Evolutionary conservation across 2,329 filamentous ascomycete species (phyloP), one percentile per base, ranked within the genome.

Genomic region (Basipetospora chlamydospora): DNA sequence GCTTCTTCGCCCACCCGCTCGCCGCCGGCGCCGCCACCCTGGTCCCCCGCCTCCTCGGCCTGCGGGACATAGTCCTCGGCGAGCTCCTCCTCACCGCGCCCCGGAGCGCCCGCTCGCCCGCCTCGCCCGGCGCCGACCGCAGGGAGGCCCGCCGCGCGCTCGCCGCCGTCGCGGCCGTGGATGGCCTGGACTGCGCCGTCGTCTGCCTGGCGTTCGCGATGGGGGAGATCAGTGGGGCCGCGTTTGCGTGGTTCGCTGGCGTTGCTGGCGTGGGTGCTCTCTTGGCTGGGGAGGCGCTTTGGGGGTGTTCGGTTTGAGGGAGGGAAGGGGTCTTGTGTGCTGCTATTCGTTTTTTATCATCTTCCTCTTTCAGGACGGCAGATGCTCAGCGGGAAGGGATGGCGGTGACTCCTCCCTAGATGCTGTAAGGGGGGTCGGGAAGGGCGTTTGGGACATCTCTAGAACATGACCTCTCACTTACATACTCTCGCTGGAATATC

Each of bases 11-110:
- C 20, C 21, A 30, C 26, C n/a, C 17, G 8, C 6, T 37, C 26
- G 23, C 26, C 11, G 11, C 26, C 12, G 26, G 6, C 16, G 34
- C 26, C 16, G n/a, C n/a, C n/a, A 11, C 26, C 34, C 5, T 30
- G 10, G 17, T 37, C 34, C 5, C 18, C 4, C 23, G 34, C 17
- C 15, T 28, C 34, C 17, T 23, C 28, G 34, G 34, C 34, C 17
- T 22, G 17, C 34, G 34, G 12, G 34, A 37, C 26, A 41, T 44
- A 10, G 28, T 41, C 6, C 17, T 44, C 6, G 42, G 42, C 17
- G 41, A 29, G 15, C 34, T 41, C 20, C 32, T 37, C n/a, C 25
- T 43, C 20, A 22, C 34, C 3, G 41, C 34, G 6, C n/a, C n/a
- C n/a, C n/a, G n/a, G n/a, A 36, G 33, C 25, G 28, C 34, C 6